These are phyloP conservation scores for Salvia hispanica DNA, from an alignment of 257 asterid species.

Conservation along the genomic window DNA sequence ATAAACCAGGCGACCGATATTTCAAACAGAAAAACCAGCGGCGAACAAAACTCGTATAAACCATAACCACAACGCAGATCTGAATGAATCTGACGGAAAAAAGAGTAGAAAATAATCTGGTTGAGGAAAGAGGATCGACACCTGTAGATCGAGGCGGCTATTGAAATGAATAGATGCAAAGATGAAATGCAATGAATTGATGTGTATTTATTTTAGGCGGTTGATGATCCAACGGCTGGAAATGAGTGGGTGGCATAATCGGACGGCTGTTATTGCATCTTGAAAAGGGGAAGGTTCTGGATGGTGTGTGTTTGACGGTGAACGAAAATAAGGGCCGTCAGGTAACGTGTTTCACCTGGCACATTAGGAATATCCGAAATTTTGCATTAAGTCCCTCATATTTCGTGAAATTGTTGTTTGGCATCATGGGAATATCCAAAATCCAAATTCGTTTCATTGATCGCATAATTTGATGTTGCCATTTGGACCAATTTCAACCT, in stretches of 20 bases:
- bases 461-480: no score
- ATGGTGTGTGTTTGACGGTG: conserved; percentile 28
- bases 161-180: background rate
- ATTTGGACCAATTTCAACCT: no score
- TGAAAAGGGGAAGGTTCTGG: conserved; percentile 36
- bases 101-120: background rate
- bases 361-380: background rate
- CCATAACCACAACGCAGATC: conserved; percentile 48
- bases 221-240: conserved; percentile 50
- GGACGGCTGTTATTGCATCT: conserved; percentile 49
- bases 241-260: conserved; percentile 30
- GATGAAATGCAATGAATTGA: background rate
- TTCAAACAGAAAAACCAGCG: background rate
- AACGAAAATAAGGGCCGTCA: conserved; percentile 22
- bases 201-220: conserved; percentile 39
- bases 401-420: conserved; percentile 11
- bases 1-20: background rate
- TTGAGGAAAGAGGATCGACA: no score
- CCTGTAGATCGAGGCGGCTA: background rate
- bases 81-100: background rate
- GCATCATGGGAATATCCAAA: background rate
- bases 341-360: conserved; percentile 34
- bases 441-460: no score
- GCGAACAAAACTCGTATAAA: background rate
- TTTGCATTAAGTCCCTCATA: conserved; percentile 16